Evolutionary conservation across 2,329 filamentous ascomycete species (phyloP), one percentile per base, ranked within the genome.

Genomic region (Cordyceps fumosorosea): DNA sequence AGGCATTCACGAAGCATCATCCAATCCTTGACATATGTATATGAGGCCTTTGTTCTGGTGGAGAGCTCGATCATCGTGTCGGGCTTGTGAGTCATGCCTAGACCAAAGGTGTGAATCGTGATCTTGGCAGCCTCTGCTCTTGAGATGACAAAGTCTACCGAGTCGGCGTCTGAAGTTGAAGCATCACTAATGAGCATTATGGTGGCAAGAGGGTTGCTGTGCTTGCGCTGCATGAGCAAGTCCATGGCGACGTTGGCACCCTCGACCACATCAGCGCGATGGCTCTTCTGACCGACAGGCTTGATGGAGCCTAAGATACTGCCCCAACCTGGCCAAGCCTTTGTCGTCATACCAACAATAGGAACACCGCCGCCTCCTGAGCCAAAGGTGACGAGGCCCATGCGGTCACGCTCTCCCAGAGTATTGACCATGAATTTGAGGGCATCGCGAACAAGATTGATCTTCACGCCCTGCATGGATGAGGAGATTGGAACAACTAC

Each of bases 381-480:
- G 3, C 95, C 95, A 74, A 99, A 99, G 0, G 95, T 97, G 24
- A 99, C 95, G 50, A 99, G 77, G 6, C 95, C 95, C 93, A 99
- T 96, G 51, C 95, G 89, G 73, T 99, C 95, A 60, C 92, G 85
- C 68, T 97, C 92, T 37, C 95, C 95, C 0, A 99, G 85, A 54
- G 86, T 93, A 67, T 89, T 84, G 2, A 99, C 91, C 74, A 99
- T 88, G 73, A 98, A 99, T 63, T 90, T 91, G 42, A 99, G 81
- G 0, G 93, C 89, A 74, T 99, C 95, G 48, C 92, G 88, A 16
- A 99, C 85, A 1, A 99, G 81, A 65, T 93, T 96, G 71, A 98
- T 97, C 78, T 99, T 99, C 64, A 99, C 85, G n/a, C 95, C 95
- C 75, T 98, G 95, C 93, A 98, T 99, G 0, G 95, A 98, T 1